phyloP scores from a whole-genome alignment of 306 rosid genomes.

The Dryas octopetala region DNA sequence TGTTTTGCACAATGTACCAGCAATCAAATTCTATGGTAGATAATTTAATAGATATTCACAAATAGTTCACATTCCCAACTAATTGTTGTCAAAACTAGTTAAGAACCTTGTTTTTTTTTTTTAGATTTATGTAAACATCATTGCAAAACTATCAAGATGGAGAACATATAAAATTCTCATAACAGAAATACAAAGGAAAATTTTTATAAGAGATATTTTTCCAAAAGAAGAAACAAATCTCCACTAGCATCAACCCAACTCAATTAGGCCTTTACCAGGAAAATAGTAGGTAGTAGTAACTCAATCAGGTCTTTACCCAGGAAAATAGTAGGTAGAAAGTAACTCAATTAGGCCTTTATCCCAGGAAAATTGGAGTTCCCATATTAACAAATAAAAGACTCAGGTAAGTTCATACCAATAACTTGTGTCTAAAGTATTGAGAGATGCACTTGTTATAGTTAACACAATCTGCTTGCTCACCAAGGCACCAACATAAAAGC shows the following conservation, averaged over 20 bases:
- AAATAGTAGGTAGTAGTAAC: neutral
- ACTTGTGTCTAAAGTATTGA: conserved; percentile 80
- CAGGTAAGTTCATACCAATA: conserved; percentile 58
- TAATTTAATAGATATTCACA: neutral
- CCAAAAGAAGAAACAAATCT: neutral
- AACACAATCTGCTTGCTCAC: conserved; percentile 39
- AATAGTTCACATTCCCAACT: neutral
- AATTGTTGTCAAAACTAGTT: neutral
- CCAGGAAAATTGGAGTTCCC: neutral
- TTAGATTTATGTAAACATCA: neutral
- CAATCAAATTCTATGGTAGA: neutral
- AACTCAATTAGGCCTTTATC: neutral
- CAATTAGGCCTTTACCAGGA: neutral
- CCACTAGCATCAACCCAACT: neutral
- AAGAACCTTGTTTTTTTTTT: neutral
- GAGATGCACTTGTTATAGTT: conserved; percentile 36
- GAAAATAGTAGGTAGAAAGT: too few relatives aligned
- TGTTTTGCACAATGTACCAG: conserved; percentile 12
- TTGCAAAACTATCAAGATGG: neutral
- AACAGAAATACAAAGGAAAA: neutral
- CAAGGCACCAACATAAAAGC: conserved; percentile 58
- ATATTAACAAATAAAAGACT: conserved; percentile 12
- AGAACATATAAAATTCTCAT: neutral
- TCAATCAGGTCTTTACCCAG: neutral
- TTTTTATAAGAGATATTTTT: neutral